Conservation (phyloP, 2,329 filamentous ascomycete genomes). For the Rasamsonia emersonii region DNA sequence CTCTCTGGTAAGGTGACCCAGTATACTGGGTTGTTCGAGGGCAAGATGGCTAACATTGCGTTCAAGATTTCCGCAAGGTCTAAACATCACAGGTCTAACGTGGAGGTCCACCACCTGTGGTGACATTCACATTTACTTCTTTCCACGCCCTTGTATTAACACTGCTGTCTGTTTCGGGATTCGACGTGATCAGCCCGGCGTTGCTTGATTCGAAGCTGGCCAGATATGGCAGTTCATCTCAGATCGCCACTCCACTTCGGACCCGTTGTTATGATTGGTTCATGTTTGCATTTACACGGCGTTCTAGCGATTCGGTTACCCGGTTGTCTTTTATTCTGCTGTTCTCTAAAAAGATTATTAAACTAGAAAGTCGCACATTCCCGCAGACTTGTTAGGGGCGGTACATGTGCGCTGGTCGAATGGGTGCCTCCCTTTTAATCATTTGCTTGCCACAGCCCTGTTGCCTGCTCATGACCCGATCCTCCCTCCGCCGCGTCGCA, state of each 20-base stretch:
- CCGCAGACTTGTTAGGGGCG: constrained; percentile 29
- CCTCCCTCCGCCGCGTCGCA: no score
- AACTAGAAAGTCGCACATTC: constrained; percentile 32
- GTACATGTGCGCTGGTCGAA: constrained; percentile 35
- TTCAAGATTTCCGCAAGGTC: constrained; percentile 55
- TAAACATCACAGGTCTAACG: constrained; percentile 26
- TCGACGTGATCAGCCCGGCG: constrained; percentile 5
- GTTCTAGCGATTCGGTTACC: constrained; percentile 34
- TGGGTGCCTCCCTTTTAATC: constrained; percentile 31
- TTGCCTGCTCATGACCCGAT: no score
- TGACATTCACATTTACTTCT: constrained; percentile 4
- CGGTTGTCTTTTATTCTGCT: constrained; percentile 14
- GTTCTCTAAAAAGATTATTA: constrained; percentile 17
- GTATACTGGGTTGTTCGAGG: background rate
- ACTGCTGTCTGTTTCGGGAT: constrained; percentile 13
- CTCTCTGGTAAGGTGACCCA: constrained; percentile 58
- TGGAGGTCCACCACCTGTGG: constrained; percentile 12
- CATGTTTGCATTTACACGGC: constrained; percentile 36
- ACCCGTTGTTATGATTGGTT: constrained; percentile 26
- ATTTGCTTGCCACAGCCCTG: no score
- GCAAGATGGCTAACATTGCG: constrained; percentile 16
- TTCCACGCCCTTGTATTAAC: constrained; percentile 20
- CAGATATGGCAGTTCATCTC: background rate
- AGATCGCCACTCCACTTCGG: constrained; percentile 10
- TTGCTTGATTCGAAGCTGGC: constrained; percentile 11